Evolutionary conservation across 192 early-diverging fungal genomes (phyloP), one percentile per base, ranked within the genome.

Genomic region (Entomortierella beljakovae): DNA sequence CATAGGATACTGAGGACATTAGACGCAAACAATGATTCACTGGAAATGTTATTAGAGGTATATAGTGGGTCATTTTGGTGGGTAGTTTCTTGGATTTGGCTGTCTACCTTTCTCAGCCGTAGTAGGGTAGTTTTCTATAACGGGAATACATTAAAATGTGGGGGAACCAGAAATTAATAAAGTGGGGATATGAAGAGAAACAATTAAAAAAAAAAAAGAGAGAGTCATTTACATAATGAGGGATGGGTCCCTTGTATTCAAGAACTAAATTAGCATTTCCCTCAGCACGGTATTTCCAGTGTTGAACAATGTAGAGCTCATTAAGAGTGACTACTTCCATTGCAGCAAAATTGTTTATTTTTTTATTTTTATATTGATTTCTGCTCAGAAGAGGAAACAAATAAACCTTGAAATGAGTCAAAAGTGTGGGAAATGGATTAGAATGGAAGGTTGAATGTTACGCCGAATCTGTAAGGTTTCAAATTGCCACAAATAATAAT

Each of bases 221-320:
- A 6, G 6, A 6, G 33, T 42, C 23, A 68, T 75, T n/a, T 74
- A 85, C 82, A 32, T 72, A 82, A 38, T 48, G 51, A 3, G 80
- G 43, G 38, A 86, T 64, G 22, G 48, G 32, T 5, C 91, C 89
- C 42, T 56, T 59, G 64, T 90, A 90, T 8, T 86, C 49, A 23
- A 94, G 81, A 25, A 90, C 84, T 9, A 92, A 74, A 73, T 91
- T 93, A 28, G 83, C 84, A 79, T 94, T 94, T 34, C 93, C 93
- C 63, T 94, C 93, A 42, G 84, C 87, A 43, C 85, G 84, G 83
- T 93, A 94, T 20, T 48, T 25, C 93, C 93, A 94, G 10, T 86
- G 65, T 25, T 26, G 35, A 1, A 84, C 68, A 23, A 61, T 18
- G 59, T 70, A 81, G 38, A 84, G 74, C 55, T 82, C 72, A 1